Evolutionary conservation across 768 basidiomycete genomes (phyloP), one percentile per base, ranked within the genome.

Genomic region (Gelatoporia subvermispora): DNA sequence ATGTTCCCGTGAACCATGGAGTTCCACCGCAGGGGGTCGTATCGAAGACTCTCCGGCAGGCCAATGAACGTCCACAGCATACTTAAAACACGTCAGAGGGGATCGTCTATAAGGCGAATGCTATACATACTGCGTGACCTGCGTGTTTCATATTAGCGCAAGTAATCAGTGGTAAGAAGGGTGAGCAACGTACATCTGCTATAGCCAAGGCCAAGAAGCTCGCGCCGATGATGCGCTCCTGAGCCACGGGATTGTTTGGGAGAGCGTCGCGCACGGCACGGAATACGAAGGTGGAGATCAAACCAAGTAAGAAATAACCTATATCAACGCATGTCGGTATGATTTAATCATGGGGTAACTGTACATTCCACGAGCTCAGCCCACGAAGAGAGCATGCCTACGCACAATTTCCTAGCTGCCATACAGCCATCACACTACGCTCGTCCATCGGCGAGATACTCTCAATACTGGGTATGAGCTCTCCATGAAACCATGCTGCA

Each of bases 1-100:
- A 88, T 82, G 58, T 89, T 91, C 28, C 87, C 88, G 55, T 89
- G 87, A 0, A 81, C 85, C 72, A 78, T 83, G 22, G 72, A 60
- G 63, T 88, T 89, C 88, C 87, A 91, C 13, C 60, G 57, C 8
- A 61, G 61, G 31, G 77, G 68, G 22, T 70, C 66, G 50, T 72
- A 81, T 41, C 72, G 73, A 52, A 86, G 63, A 22, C 76, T 68
- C 28, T 65, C 55, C 0, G 88, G 88, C 23, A 88, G 74, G 8
- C 76, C 76, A 35, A 78, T 45, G 57, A 81, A 74, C 15, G 82
- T 79, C 25, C 71, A 73, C 16, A 68, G 59, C 52, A 89, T 76
- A 59, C 88, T 89, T 52, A 53, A 36, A 47, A 62, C 58, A 40
- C 48, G 34, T 31, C 25, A 31, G 37, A 18, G 4, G 36, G 9